phyloP scores from a whole-genome alignment of 371 early-diverging fungal genomes.

The Apophysomyces trapeziformis region DNA sequence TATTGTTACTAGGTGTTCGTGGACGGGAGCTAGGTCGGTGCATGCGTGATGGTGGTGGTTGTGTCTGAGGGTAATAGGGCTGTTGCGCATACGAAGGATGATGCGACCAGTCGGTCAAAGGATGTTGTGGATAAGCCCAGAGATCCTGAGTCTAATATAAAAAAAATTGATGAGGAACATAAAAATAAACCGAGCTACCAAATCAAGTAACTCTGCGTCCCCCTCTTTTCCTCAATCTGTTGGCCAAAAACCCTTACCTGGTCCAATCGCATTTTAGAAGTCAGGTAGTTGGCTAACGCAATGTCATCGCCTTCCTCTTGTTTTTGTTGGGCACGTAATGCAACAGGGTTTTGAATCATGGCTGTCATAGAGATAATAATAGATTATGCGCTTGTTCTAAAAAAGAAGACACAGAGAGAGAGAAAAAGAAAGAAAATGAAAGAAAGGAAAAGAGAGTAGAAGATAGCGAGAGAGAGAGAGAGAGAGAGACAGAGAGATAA shows the following conservation, averaged over 20 bases:
- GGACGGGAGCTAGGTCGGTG: constrained; percentile 20
- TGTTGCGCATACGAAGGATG: constrained; percentile 17
- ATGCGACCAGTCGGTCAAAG: constrained; percentile 16
- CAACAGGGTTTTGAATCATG: constrained; percentile 15
- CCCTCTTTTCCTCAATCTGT: constrained; percentile 13
- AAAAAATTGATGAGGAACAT: constrained; percentile 19
- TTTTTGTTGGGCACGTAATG: constrained; percentile 8
- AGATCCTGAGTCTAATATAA: constrained; percentile 22
- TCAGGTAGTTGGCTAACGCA: constrained; percentile 27
- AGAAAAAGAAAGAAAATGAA: not conserved
- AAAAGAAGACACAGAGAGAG: constrained; percentile 4
- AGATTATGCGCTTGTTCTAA: constrained; percentile 11
- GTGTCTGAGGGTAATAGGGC: constrained; percentile 22
- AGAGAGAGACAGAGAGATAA: not conserved
- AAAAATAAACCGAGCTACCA: constrained; percentile 16
- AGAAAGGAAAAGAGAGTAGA: constrained; percentile 19
- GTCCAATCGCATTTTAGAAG: constrained; percentile 29
- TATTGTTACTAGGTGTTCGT: constrained; percentile 28
- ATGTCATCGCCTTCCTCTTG: constrained; percentile 25
- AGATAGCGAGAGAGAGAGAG: not conserved
- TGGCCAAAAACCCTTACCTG: constrained; percentile 24
- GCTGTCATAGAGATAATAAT: constrained; percentile 15
- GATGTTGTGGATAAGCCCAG: constrained; percentile 24
- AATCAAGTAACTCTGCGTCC: constrained; percentile 10
- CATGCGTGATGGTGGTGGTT: constrained; percentile 20